Evolutionary conservation across 768 basidiomycete genomes (phyloP), one percentile per base, ranked within the genome.

Genomic region (Suillus plorans): DNA sequence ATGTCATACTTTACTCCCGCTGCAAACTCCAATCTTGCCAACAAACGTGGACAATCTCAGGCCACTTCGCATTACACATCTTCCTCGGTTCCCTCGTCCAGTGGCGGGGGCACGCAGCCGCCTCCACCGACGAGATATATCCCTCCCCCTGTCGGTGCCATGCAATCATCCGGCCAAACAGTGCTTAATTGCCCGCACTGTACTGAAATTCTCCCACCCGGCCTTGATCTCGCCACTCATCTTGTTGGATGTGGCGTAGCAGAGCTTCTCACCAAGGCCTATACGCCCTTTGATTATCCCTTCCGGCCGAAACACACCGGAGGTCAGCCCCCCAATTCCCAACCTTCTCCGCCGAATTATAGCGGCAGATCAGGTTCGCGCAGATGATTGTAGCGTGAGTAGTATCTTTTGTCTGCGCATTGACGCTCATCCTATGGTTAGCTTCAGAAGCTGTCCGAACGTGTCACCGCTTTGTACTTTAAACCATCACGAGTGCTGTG

Each of bases 131-230:
- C 42, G 18, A 6, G 62, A 10, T 3, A 22, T 22, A 64, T 64
- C 50, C 68, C 64, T 52, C 55, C 61, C 28, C 59, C 63, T 7
- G 60, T 37, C 5, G 22, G 53, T 14, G 58, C 58, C 18, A 42
- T 20, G 58, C 41, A 44, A 36, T 16, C 56, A 16, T 60, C 22
- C 45, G 60, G 36, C 3, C 45, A 36, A 6, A 41, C 10, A 3
- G 9, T 25, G 16, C 50, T 57, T 20, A 52, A 25, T 20, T 73
- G 72, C 47, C 25, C 39, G 44, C 72, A 69, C n/a, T 72, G 71
- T n/a, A 36, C 28, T 31, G 34, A 64, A 3, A n/a, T 18, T 3
- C 67, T 67, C 28, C 5, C 45, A 25, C 66, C 66, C 22, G 68
- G 61, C 7, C 28, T 42, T 31, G 70, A 67, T 10, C 47, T 67